These are phyloP conservation scores for Amaranthus tricolor DNA, from an alignment of 179 eudicot genomes.

Conservation along the genomic window DNA sequence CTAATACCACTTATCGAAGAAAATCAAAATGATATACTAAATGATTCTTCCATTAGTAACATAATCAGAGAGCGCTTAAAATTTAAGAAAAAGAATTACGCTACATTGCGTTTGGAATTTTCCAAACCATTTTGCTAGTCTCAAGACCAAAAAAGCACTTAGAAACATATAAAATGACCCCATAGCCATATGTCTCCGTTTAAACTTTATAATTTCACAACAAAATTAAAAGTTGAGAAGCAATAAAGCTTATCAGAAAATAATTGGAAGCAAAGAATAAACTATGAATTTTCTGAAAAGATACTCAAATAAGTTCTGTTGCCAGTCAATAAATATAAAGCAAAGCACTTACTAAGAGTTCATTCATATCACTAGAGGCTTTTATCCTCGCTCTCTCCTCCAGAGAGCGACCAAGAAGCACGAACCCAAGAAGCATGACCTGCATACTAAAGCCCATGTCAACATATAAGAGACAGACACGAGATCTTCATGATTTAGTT, in stretches of 20 bases:
- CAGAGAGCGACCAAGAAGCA: conserved; percentile 83
- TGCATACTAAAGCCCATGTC: conserved; percentile 68
- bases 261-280: neutral
- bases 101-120: neutral
- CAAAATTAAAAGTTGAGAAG: neutral
- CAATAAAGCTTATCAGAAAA: neutral
- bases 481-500: neutral
- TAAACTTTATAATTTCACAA: neutral
- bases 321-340: neutral
- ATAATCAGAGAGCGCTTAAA: neutral
- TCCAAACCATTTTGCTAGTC: neutral
- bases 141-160: neutral
- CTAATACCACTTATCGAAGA: neutral
- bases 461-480: conserved; percentile 25
- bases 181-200: neutral
- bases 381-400: conserved; percentile 92
- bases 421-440: conserved; percentile 99
- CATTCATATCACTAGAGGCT: conserved; percentile 98
- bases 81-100: neutral
- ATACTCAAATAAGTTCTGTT: neutral
- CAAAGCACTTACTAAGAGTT: conserved; percentile 67
- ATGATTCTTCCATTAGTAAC: neutral
- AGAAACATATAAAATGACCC: neutral
- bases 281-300: neutral
- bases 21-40: neutral